A percentile compares a stretch with the other conserved stretches of the same genome.
These are phyloP conservation scores for Calophaca sinica DNA, from an alignment of 306 rosid genomes.

Conservation along the genomic window DNA sequence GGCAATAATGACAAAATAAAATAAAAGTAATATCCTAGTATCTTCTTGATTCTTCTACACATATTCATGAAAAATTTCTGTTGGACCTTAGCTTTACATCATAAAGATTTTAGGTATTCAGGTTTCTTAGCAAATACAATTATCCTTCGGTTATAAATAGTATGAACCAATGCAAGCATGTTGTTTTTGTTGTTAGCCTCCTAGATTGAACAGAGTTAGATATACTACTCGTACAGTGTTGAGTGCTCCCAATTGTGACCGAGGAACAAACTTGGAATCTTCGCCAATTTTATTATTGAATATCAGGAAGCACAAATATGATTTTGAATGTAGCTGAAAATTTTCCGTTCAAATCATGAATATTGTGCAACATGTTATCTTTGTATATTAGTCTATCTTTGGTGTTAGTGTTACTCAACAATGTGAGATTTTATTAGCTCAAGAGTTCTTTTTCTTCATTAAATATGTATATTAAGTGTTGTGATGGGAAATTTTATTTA, in stretches of 20 bases:
- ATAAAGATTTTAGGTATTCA: background rate
- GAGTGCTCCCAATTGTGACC: background rate
- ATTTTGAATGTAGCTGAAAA: background rate
- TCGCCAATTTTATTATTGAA: background rate
- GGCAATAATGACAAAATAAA: too few relatives aligned
- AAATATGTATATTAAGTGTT: constrained; percentile 7
- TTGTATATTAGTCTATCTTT: background rate
- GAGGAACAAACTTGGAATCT: background rate
- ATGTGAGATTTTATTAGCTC: background rate
- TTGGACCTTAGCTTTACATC: background rate
- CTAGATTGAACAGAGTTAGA: background rate
- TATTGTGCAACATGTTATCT: constrained; percentile 3
- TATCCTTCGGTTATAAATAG: background rate
- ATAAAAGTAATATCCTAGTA: too few relatives aligned
- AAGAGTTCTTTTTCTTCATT: background rate
- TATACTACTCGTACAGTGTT: background rate
- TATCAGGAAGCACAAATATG: constrained; percentile 8
- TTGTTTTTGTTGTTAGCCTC: background rate
- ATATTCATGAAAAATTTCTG: constrained; percentile 9
- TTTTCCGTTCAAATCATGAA: constrained; percentile 9
- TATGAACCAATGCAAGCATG: background rate
- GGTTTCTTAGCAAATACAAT: background rate
- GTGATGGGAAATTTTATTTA: background rate
- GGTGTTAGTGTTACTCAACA: background rate
- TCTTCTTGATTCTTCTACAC: too few relatives aligned